These are phyloP conservation scores for Entamoeba invadens DNA, from an alignment of 208 protist genomes.

Conservation along the genomic window DNA sequence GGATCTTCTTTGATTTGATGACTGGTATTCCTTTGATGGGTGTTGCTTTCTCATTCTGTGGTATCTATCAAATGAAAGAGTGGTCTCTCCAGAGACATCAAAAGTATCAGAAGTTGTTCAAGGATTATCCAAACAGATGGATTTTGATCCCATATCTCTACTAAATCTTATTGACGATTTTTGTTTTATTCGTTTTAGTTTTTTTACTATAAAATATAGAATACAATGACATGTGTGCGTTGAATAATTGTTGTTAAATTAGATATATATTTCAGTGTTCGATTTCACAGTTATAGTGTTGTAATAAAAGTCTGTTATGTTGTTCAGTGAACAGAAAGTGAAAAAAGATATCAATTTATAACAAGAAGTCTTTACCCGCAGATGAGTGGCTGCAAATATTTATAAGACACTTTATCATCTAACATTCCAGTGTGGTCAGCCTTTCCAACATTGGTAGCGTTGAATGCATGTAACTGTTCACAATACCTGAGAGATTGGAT, in stretches of 20 bases:
- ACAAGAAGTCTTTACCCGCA: no score
- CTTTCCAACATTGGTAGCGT: neutral
- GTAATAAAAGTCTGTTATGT: no score
- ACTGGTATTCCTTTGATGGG: neutral
- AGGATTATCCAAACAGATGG: neutral
- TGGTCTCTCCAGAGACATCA: slow-evolving; percentile 1
- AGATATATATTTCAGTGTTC: no score
- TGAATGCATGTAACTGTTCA: neutral
- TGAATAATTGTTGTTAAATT: no score
- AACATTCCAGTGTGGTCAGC: neutral
- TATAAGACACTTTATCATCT: neutral
- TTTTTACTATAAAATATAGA: neutral
- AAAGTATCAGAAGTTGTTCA: neutral
- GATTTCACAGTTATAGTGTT: no score
- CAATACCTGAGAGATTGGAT: neutral
- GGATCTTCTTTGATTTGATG: slow-evolving; percentile 1
- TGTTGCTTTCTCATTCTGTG: neutral
- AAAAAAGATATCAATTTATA: no score
- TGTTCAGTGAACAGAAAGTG: no score
- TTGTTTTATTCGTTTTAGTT: neutral
- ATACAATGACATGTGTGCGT: neutral
- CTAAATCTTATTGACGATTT: neutral
- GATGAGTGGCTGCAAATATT: neutral
- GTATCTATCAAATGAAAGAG: slow-evolving; percentile 1
- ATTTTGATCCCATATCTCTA: neutral